These are phyloP conservation scores for Gossypium thurberi DNA, from an alignment of 345 rosid genomes.

Conservation along the genomic window DNA sequence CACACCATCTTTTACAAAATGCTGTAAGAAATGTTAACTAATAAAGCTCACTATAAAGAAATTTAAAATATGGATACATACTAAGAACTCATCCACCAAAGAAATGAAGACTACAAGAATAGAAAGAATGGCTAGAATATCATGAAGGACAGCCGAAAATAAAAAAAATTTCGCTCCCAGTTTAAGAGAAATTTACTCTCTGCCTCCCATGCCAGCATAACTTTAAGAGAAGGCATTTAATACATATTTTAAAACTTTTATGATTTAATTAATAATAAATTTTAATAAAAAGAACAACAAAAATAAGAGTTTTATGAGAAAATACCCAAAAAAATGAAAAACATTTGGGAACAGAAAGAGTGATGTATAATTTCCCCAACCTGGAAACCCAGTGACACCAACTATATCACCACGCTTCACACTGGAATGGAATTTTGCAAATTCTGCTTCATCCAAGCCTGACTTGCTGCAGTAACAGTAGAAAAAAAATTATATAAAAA, in stretches of 20 bases:
- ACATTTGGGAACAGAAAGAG: not conserved
- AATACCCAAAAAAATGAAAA: not conserved
- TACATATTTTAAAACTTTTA: not conserved
- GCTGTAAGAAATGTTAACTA: not conserved
- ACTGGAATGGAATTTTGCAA: slow-evolving; percentile 53
- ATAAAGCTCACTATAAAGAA: not conserved
- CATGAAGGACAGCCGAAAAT: not conserved
- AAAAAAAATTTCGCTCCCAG: not conserved
- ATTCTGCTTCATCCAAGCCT: slow-evolving; percentile 63
- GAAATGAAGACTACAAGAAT: not conserved
- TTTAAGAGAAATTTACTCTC: not conserved
- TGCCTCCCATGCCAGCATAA: not conserved
- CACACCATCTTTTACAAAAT: not conserved
- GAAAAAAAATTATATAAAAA: not conserved
- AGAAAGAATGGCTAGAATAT: not conserved
- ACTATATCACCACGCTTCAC: slow-evolving; percentile 93
- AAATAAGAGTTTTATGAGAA: not conserved
- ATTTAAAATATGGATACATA: not conserved
- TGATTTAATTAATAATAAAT: not conserved
- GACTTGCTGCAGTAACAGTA: slow-evolving; percentile 53
- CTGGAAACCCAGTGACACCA: slow-evolving; percentile 93
- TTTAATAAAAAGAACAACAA: not conserved
- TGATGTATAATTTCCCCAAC: slow-evolving; percentile 29
- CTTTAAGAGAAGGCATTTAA: not conserved
- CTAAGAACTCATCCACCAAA: not conserved